A percentile compares a stretch with the other conserved stretches of the same genome.
These are phyloP conservation scores for Cercospora sp. DNA, from an alignment of 2,329 filamentous ascomycete species.

Conservation along the genomic window DNA sequence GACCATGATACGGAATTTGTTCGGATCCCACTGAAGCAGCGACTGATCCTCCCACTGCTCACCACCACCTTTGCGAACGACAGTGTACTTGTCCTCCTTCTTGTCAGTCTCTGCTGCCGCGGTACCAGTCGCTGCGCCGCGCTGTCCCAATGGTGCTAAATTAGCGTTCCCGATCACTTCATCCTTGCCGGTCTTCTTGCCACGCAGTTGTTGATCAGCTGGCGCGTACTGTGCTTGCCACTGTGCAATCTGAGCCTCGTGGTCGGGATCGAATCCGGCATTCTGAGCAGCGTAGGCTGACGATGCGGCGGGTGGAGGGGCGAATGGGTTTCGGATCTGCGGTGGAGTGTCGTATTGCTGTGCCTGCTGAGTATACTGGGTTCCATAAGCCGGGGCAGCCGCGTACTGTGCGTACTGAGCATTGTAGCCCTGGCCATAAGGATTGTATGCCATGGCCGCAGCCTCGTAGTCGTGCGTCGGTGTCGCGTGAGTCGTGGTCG, in stretches of 20 bases:
- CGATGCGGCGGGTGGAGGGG: slow-evolving; percentile 48
- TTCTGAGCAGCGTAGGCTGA: slow-evolving; percentile 36
- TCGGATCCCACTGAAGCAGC: slow-evolving; percentile 92
- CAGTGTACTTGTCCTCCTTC: slow-evolving; percentile 55
- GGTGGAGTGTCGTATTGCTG: slow-evolving; percentile 52
- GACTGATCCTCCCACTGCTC: slow-evolving; percentile 88
- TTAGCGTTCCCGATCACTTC: slow-evolving; percentile 24
- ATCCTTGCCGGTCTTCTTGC: slow-evolving; percentile 22
- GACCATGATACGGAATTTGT: slow-evolving; percentile 91
- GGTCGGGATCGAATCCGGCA: slow-evolving; percentile 66
- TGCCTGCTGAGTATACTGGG: slow-evolving; percentile 32
- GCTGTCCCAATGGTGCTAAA: slow-evolving; percentile 23
- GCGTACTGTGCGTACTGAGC: slow-evolving; percentile 24
- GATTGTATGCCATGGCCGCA: slow-evolving; percentile 22
- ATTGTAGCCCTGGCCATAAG: slow-evolving; percentile 26
- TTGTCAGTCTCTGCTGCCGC: slow-evolving; percentile 19
- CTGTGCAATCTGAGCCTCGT: slow-evolving; percentile 88
- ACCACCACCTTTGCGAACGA: slow-evolving; percentile 82
- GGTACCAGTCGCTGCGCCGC: slow-evolving; percentile 15
- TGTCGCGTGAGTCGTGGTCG: not conserved
- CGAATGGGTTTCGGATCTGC: slow-evolving; percentile 80
- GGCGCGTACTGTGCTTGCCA: slow-evolving; percentile 67
- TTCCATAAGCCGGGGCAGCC: slow-evolving; percentile 30
- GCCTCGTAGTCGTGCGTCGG: not conserved
- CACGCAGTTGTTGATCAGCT: slow-evolving; percentile 23